A percentile compares a stretch with the other conserved stretches of the same genome.
Conservation (phyloP, 345 rosid genomes). For the Brassica rapa region DNA sequence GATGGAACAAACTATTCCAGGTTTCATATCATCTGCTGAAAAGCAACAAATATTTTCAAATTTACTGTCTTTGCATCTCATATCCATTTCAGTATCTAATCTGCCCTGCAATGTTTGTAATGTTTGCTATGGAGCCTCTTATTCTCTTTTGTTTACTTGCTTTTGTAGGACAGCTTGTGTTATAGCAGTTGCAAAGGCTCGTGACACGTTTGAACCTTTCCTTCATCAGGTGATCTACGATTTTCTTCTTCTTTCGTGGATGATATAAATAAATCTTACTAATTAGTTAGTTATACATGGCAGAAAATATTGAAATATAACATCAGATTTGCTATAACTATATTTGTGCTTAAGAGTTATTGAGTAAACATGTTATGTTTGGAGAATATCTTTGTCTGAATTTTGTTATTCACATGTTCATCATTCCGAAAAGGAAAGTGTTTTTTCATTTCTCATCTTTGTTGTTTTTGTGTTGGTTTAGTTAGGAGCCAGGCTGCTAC, state of each 20-base stretch:
- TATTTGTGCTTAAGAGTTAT: conserved; percentile 11
- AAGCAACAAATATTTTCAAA: conserved; percentile 11
- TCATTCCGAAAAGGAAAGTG: not conserved
- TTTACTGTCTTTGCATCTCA: conserved; percentile 28
- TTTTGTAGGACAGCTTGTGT: conserved; percentile 85
- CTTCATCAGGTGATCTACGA: conserved; percentile 73
- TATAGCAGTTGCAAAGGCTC: conserved; percentile 97
- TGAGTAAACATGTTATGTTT: conserved; percentile 9
- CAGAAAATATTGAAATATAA: too few species aligned
- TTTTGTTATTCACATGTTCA: not conserved
- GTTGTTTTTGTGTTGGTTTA: conserved; percentile 41
- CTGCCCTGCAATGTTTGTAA: not conserved
- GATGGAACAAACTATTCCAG: conserved; percentile 97
- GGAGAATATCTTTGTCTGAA: not conserved
- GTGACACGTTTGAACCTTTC: conserved; percentile 91
- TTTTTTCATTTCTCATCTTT: conserved; percentile 7
- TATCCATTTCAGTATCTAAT: not conserved
- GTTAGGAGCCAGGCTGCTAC: conserved; percentile 80
- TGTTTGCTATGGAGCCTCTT: conserved; percentile 17
- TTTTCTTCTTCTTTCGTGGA: conserved; percentile 12
- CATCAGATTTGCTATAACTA: not conserved
- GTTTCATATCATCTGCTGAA: conserved; percentile 40
- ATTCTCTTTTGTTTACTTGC: conserved; percentile 20
- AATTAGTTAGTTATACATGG: not conserved
- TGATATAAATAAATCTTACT: not conserved